Evolutionary conservation across 257 asterid species (phyloP).

Genomic region (Capsicum chinense): DNA sequence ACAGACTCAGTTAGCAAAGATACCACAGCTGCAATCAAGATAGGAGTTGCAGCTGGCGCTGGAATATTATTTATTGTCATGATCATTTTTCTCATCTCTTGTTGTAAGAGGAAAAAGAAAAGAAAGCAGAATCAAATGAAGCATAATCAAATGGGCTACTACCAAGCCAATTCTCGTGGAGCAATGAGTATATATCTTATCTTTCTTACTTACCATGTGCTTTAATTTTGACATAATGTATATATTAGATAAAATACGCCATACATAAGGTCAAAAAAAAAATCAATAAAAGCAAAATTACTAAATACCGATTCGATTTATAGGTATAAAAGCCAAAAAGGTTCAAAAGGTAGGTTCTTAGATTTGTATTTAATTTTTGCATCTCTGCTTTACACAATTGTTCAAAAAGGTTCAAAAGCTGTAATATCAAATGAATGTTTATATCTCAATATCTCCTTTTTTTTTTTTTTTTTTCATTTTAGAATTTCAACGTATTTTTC

Average conservation of each 20-base stretch:
- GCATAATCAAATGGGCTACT: conserved; percentile 59
- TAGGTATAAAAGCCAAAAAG: neutral
- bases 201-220: neutral
- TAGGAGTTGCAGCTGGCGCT: conserved; percentile 69
- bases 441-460: neutral
- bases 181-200: conserved; percentile 47
- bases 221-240: neutral
- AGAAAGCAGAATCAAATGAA: conserved; percentile 53
- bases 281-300: neutral
- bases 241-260: neutral
- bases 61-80: conserved; percentile 55
- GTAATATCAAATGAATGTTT: neutral
- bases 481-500: neutral
- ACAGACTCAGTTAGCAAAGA: conserved; percentile 17
- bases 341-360: neutral
- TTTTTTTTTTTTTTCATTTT: neutral
- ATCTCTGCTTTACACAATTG: neutral
- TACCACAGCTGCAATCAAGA: conserved; percentile 35
- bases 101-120: conserved; percentile 56
- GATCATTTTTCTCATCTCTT: conserved; percentile 47
- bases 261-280: neutral
- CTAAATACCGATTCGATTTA: neutral
- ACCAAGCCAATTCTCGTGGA: conserved; percentile 55
- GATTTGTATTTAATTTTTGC: neutral
- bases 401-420: too few species aligned